phyloP scores from a whole-genome alignment of 805 yeast species.

The Suhomyces faveliae region DNA sequence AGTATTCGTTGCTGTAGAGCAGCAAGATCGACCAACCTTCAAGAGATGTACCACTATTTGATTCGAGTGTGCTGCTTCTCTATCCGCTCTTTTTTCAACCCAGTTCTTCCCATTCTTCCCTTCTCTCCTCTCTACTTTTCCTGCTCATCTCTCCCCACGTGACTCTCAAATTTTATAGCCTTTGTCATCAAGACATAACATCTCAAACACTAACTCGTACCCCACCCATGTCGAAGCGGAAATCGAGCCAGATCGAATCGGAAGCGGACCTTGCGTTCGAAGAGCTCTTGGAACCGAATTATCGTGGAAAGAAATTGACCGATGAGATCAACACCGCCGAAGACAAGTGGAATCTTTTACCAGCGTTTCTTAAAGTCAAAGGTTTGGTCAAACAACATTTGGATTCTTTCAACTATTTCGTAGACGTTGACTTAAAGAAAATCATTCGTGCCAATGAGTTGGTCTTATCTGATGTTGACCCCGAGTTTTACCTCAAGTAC shows the following conservation, averaged over 20 bases:
- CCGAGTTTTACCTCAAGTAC: conserved; percentile 91
- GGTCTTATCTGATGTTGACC: conserved; percentile 92
- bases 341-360: conserved; percentile 95
- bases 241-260: conserved; percentile 4
- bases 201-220: background rate
- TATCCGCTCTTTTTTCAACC: background rate
- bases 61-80: background rate
- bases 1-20: too few species aligned
- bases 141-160: background rate
- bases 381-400: conserved; percentile 96
- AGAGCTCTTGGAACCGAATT: conserved; percentile 75
- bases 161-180: background rate
- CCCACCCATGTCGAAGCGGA: conserved; percentile 2
- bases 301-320: conserved; percentile 80
- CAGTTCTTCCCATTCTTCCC: too few species aligned
- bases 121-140: background rate
- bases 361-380: conserved; percentile 93
- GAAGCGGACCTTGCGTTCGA: conserved; percentile 61
- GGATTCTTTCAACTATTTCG: conserved; percentile 97
- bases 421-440: conserved; percentile 88
- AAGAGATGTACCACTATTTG: too few species aligned
- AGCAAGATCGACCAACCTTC: too few species aligned
- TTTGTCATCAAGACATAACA: background rate
- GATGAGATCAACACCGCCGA: conserved; percentile 90
- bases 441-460: conserved; percentile 88